These are phyloP conservation scores for Xerocomus potaroensis DNA, from an alignment of 768 basidiomycete genomes.

Conservation along the genomic window DNA sequence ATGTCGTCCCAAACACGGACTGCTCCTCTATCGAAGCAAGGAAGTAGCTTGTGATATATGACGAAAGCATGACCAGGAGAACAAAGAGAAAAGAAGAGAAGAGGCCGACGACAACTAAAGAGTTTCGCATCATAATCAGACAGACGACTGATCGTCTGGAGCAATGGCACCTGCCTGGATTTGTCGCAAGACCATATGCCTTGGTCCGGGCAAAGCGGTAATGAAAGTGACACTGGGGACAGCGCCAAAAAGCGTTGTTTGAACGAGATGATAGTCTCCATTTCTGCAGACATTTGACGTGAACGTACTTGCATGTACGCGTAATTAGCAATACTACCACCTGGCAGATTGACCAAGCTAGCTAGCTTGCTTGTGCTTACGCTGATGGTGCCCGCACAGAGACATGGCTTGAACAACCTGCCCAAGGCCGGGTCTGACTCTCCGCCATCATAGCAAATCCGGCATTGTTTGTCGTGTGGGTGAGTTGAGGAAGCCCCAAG, in stretches of 20 bases:
- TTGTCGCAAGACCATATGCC: constrained; percentile 70
- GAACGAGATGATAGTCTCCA: constrained; percentile 67
- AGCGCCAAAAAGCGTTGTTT: constrained; percentile 69
- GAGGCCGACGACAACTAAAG: constrained; percentile 58
- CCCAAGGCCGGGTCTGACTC: constrained; percentile 61
- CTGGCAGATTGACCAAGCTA: background rate
- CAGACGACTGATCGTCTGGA: constrained; percentile 1
- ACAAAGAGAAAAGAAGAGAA: constrained; percentile 62
- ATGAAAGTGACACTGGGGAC: constrained; percentile 74
- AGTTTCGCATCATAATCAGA: constrained; percentile 13
- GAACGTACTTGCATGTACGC: constrained; percentile 55
- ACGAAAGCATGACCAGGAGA: constrained; percentile 60
- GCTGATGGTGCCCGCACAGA: constrained; percentile 72
- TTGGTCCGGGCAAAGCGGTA: constrained; percentile 74
- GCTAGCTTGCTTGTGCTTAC: too few species aligned
- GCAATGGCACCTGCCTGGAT: constrained; percentile 48
- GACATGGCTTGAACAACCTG: constrained; percentile 70
- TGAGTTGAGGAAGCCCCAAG: too few species aligned
- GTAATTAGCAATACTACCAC: constrained; percentile 17
- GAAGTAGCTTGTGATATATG: constrained; percentile 65
- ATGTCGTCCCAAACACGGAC: constrained; percentile 32
- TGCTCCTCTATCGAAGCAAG: constrained; percentile 58
- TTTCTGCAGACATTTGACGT: constrained; percentile 69
- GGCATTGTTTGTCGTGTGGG: constrained; percentile 61
- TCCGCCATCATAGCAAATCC: constrained; percentile 76